Evolutionary conservation across 1,284 basidiomycete species (phyloP).

Genomic region (Schizophyllum amplum): DNA sequence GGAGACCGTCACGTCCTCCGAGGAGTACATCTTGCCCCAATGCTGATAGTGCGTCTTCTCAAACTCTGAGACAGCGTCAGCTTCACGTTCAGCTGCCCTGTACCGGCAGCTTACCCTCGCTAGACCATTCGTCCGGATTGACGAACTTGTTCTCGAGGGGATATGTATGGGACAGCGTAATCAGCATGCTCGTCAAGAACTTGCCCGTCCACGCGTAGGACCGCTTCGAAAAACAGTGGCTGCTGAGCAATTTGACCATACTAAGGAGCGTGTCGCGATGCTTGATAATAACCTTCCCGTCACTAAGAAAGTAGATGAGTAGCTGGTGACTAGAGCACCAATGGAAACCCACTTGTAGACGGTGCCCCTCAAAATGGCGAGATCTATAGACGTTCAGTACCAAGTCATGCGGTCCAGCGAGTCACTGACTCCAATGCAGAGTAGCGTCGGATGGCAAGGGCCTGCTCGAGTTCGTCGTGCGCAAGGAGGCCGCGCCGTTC

Average conservation of each 20-base stretch:
- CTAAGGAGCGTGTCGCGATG: background rate
- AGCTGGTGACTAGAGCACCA: background rate
- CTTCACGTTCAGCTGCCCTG: background rate
- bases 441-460: slow-evolving; percentile 79
- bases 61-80: slow-evolving; percentile 44
- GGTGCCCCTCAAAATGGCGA: slow-evolving; percentile 60
- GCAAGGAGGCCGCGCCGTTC: slow-evolving; percentile 77
- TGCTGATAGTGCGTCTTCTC: slow-evolving; percentile 62
- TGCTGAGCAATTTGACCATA: background rate
- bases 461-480: slow-evolving; percentile 72
- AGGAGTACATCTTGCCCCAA: slow-evolving; percentile 69
- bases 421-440: slow-evolving; percentile 74
- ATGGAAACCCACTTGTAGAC: slow-evolving; percentile 54
- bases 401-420: background rate
- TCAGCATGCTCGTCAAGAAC: slow-evolving; percentile 67
- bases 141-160: slow-evolving; percentile 79
- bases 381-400: slow-evolving; percentile 30
- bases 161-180: slow-evolving; percentile 78
- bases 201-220: slow-evolving; percentile 64
- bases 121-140: slow-evolving; percentile 74
- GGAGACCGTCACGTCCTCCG: slow-evolving; percentile 54
- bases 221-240: background rate
- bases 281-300: background rate
- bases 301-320: background rate
- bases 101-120: slow-evolving; percentile 44